A percentile compares a stretch with the other conserved stretches of the same genome.
These are phyloP conservation scores for Colletotrichum musicola DNA, from an alignment of 2,329 filamentous ascomycete genomes.

Conservation along the genomic window DNA sequence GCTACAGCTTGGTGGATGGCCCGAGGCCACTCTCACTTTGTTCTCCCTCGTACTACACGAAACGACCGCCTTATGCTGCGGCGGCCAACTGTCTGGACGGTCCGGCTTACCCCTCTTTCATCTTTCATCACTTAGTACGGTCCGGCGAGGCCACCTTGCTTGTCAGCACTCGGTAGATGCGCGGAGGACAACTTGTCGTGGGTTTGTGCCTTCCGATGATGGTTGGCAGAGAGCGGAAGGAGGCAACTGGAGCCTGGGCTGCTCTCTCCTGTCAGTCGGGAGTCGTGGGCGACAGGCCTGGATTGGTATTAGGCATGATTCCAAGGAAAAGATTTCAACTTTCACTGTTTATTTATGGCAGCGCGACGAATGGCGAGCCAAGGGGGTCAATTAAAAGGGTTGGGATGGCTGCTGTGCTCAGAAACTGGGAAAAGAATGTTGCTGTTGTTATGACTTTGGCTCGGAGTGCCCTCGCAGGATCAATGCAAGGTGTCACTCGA, in stretches of 20 bases:
- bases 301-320: slow-evolving; percentile 40
- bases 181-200: slow-evolving; percentile 21
- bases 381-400: slow-evolving; percentile 37
- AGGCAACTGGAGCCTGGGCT: slow-evolving; percentile 21
- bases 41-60: slow-evolving; percentile 41
- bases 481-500: slow-evolving; percentile 15
- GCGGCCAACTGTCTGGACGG: slow-evolving; percentile 29
- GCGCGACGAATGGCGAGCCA: slow-evolving; percentile 37
- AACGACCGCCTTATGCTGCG: slow-evolving; percentile 24
- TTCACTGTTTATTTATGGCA: slow-evolving; percentile 38
- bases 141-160: slow-evolving; percentile 26
- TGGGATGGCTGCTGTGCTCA: slow-evolving; percentile 39
- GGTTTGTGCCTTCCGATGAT: slow-evolving; percentile 17
- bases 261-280: slow-evolving; percentile 31
- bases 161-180: slow-evolving; percentile 31
- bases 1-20: slow-evolving; percentile 65
- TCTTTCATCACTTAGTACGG: slow-evolving; percentile 34
- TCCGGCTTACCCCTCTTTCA: slow-evolving; percentile 27
- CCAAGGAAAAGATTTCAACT: slow-evolving; percentile 40
- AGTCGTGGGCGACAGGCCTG: slow-evolving; percentile 29
- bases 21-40: slow-evolving; percentile 61
- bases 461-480: slow-evolving; percentile 20
- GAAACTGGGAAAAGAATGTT: slow-evolving; percentile 34
- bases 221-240: slow-evolving; percentile 18
- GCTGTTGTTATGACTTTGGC: slow-evolving; percentile 29